Percentiles rank a stretch among this genome's conserved stretches.
Evolutionary conservation across 257 asterid species (phyloP).

Genomic region (Jacaranda copaia): DNA sequence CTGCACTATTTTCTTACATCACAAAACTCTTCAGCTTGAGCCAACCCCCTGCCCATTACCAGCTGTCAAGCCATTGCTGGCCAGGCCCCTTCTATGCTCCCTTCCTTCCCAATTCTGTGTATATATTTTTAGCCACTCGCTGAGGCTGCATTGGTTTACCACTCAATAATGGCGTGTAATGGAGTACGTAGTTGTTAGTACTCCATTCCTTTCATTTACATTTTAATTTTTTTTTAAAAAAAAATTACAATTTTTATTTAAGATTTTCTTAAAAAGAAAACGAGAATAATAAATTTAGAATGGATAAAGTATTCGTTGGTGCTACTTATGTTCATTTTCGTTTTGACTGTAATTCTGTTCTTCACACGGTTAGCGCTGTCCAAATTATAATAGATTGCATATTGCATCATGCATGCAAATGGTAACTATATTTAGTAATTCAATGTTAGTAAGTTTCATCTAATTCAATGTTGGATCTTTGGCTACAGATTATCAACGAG

Average conservation of each 20-base stretch:
- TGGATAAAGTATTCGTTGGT: too few relatives aligned
- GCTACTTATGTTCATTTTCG: too few relatives aligned
- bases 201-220: too few relatives aligned
- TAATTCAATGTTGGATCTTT: background rate
- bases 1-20: background rate
- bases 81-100: constrained; percentile 1
- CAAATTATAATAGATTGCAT: background rate
- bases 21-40: background rate
- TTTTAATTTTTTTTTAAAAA: too few relatives aligned
- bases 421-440: background rate
- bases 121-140: too few relatives aligned
- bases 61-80: background rate
- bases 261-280: too few relatives aligned
- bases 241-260: too few relatives aligned
- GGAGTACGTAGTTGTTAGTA: too few relatives aligned
- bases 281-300: too few relatives aligned
- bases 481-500: background rate
- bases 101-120: background rate
- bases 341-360: background rate
- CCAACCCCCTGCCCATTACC: background rate
- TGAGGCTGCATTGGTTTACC: background rate
- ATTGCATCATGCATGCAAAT: background rate
- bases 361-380: background rate
- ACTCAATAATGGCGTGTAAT: background rate
- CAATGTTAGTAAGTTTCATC: background rate